Conservation (phyloP, 1,139 yeast species). For the Pichia sp. region DNA sequence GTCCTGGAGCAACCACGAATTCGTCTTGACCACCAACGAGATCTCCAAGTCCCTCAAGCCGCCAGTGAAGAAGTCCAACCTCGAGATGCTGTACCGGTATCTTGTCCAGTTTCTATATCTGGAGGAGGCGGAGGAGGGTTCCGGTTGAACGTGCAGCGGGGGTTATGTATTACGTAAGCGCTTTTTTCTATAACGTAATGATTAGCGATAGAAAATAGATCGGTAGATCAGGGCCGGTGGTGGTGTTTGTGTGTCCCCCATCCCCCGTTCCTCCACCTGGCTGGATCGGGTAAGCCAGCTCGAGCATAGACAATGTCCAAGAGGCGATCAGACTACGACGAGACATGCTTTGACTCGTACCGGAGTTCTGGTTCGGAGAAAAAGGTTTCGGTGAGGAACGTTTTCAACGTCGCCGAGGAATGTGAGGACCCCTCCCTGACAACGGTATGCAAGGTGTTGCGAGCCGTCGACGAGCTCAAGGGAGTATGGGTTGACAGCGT, state of each 20-base stretch:
- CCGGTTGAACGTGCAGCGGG: background rate
- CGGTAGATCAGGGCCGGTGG: background rate
- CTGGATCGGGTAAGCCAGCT: background rate
- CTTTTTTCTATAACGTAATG: background rate
- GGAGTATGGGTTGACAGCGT: background rate
- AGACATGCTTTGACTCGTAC: background rate
- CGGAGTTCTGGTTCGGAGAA: background rate
- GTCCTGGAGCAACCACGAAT: slow-evolving; percentile 10
- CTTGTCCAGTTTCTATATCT: slow-evolving; percentile 10
- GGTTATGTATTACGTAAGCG: slow-evolving; percentile 4
- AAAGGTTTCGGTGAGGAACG: background rate
- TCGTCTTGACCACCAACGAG: slow-evolving; percentile 6
- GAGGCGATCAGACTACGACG: slow-evolving; percentile 9
- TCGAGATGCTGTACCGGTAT: slow-evolving; percentile 13
- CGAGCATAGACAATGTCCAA: slow-evolving; percentile 10
- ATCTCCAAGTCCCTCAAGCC: slow-evolving; percentile 6
- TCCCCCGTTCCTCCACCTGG: background rate
- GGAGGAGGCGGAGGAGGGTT: slow-evolving; percentile 1
- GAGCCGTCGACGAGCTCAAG: background rate
- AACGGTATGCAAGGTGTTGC: background rate
- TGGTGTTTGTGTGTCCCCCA: background rate
- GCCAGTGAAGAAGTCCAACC: slow-evolving; percentile 12
- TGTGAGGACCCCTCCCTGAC: background rate
- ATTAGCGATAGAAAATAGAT: background rate
- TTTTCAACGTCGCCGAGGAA: slow-evolving; percentile 1